These are phyloP conservation scores for Xylaria nigripes DNA, from an alignment of 495 filamentous ascomycete genomes.

Conservation along the genomic window DNA sequence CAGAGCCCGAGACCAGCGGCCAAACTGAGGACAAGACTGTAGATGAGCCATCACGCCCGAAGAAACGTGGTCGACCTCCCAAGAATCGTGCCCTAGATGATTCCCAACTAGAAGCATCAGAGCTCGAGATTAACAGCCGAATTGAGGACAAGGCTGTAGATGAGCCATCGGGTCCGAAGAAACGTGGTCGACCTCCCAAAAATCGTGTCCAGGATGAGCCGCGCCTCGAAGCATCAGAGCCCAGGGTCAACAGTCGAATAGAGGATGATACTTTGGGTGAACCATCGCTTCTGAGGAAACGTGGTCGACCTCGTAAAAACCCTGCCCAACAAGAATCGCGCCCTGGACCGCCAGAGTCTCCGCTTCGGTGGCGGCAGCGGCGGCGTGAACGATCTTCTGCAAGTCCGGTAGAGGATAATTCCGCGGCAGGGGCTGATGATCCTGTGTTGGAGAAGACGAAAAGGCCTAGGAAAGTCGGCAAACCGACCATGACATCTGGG, in stretches of 20 bases:
- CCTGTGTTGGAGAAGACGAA: background rate
- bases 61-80: conserved; percentile 17
- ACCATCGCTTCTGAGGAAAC: conserved; percentile 13
- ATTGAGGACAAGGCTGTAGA: background rate
- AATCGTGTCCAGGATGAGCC: background rate
- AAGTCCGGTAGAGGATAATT: background rate
- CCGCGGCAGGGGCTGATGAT: background rate
- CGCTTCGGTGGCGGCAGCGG: conserved; percentile 6
- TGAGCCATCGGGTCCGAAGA: conserved; percentile 8
- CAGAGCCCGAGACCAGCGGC: conserved; percentile 5
- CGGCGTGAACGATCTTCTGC: conserved; percentile 6
- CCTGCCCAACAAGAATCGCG: too few species aligned
- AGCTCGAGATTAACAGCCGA: background rate
- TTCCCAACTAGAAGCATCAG: too few species aligned
- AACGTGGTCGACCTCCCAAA: conserved; percentile 15
- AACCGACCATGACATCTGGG: conserved; percentile 11
- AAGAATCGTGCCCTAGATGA: too few species aligned
- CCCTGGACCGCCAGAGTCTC: too few species aligned
- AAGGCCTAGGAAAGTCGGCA: conserved; percentile 17
- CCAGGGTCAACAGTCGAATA: background rate
- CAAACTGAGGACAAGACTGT: background rate
- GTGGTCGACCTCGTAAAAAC: conserved; percentile 14
- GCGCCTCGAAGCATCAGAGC: conserved; percentile 13
- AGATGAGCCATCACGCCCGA: conserved; percentile 12
- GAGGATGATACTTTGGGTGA: conserved; percentile 2